Evolutionary conservation across 2,329 filamentous ascomycete species (phyloP).

Genomic region (Penicillium sp.): DNA sequence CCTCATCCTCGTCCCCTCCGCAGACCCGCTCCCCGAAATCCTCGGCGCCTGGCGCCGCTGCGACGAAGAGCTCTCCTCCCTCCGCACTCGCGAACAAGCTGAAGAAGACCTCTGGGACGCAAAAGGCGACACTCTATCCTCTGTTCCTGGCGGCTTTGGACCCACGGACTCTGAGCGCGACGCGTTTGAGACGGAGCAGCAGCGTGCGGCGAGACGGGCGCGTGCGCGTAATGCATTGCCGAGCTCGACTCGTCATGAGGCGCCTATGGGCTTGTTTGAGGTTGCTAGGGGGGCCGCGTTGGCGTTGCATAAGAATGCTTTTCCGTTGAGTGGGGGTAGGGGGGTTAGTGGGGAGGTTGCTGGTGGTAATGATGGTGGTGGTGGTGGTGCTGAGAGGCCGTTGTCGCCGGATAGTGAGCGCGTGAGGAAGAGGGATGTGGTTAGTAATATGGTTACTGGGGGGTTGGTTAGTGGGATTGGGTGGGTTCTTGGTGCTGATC

Average conservation of each 20-base stretch:
- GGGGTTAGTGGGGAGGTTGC: conserved; percentile 12
- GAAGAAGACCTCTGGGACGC: conserved; percentile 58
- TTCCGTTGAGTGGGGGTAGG: conserved; percentile 38
- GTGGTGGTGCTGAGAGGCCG: conserved; percentile 7
- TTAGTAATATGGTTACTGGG: conserved; percentile 61
- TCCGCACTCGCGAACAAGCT: conserved; percentile 53
- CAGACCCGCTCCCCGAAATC: conserved; percentile 57
- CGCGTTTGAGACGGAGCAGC: conserved; percentile 43
- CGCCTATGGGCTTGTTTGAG: conserved; percentile 52
- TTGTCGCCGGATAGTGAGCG: conserved; percentile 29
- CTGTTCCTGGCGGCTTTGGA: conserved; percentile 45
- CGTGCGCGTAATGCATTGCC: conserved; percentile 26
- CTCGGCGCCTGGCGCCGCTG: conserved; percentile 60
- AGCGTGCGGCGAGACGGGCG: conserved; percentile 35
- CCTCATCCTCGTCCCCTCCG: conserved; percentile 56
- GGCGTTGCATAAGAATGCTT: conserved; percentile 48
- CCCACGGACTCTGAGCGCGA: conserved; percentile 45
- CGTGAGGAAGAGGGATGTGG: conserved; percentile 52
- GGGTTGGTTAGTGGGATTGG: conserved; percentile 60
- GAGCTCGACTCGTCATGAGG: conserved; percentile 39
- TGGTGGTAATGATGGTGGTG: not conserved
- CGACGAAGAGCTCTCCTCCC: conserved; percentile 56
- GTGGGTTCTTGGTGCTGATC: conserved; percentile 59
- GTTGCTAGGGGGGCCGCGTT: conserved; percentile 50
- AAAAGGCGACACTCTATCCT: conserved; percentile 46